Evolutionary conservation across 1,284 basidiomycete species (phyloP).

Genomic region (Boletellus deceptivus): DNA sequence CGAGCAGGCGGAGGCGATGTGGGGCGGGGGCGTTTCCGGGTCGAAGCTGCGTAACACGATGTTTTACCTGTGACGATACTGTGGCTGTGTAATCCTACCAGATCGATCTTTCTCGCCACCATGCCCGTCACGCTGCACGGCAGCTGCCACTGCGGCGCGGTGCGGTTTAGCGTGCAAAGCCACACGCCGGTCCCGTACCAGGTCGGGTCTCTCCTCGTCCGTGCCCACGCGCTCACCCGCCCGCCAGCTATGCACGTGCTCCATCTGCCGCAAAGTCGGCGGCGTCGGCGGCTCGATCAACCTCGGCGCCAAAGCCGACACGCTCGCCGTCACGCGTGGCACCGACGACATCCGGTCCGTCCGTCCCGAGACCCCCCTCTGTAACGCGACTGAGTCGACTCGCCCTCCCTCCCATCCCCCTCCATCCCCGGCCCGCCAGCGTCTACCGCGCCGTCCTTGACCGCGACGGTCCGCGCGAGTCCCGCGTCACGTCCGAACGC

Average conservation of each 20-base stretch:
- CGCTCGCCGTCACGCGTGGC: slow-evolving; percentile 48
- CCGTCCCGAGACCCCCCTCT: neutral
- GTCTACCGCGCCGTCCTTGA: slow-evolving; percentile 56
- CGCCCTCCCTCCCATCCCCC: no score
- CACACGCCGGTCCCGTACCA: slow-evolving; percentile 60
- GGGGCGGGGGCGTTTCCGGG: slow-evolving; percentile 58
- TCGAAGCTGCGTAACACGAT: slow-evolving; percentile 56
- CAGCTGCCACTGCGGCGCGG: slow-evolving; percentile 60
- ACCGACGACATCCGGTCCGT: slow-evolving; percentile 49
- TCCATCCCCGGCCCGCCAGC: no score
- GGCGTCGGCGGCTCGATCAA: slow-evolving; percentile 60
- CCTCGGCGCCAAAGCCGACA: slow-evolving; percentile 48
- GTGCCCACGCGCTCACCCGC: no score
- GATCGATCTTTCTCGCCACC: neutral
- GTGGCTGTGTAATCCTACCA: neutral
- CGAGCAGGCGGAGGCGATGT: slow-evolving; percentile 50
- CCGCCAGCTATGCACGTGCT: slow-evolving; percentile 53
- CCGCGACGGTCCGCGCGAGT: slow-evolving; percentile 47
- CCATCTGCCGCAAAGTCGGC: slow-evolving; percentile 64
- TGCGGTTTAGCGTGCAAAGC: slow-evolving; percentile 51
- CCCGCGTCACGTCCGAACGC: slow-evolving; percentile 49
- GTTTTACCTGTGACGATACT: slow-evolving; percentile 53
- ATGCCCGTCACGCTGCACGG: slow-evolving; percentile 55
- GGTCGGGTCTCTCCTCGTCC: slow-evolving; percentile 27
- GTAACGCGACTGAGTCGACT: neutral